Percentiles rank a stretch among this genome's conserved stretches.
These are phyloP conservation scores for Solanum clarkiae DNA, from an alignment of 257 asterid species.

Conservation along the genomic window DNA sequence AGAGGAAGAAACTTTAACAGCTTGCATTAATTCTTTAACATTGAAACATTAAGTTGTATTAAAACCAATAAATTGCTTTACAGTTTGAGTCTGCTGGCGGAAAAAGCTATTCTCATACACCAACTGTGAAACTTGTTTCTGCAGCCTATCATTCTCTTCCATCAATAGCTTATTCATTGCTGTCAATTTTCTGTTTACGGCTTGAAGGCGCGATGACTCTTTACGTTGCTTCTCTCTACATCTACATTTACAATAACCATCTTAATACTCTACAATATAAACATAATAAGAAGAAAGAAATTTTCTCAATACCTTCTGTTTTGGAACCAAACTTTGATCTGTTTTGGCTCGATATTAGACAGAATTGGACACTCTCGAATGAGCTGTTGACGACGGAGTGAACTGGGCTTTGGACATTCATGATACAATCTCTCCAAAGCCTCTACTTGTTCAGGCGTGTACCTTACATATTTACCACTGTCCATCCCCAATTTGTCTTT, in stretches of 20 bases:
- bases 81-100: slow-evolving; percentile 80
- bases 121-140: slow-evolving; percentile 90
- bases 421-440: slow-evolving; percentile 90
- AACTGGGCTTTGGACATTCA: slow-evolving; percentile 92
- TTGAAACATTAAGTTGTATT: not conserved
- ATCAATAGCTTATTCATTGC: slow-evolving; percentile 96
- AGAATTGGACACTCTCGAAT: slow-evolving; percentile 85
- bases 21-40: not conserved
- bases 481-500: slow-evolving; percentile 64
- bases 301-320: slow-evolving; percentile 56
- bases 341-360: slow-evolving; percentile 91
- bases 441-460: slow-evolving; percentile 98
- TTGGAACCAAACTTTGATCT: slow-evolving; percentile 99
- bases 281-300: not conserved
- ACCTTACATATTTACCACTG: slow-evolving; percentile 88
- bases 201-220: slow-evolving; percentile 89
- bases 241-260: slow-evolving; percentile 19
- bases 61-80: slow-evolving; percentile 5
- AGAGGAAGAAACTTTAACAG: not conserved
- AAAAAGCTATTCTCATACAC: slow-evolving; percentile 81
- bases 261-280: not conserved
- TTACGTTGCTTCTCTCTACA: slow-evolving; percentile 93
- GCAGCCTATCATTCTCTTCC: slow-evolving; percentile 98
- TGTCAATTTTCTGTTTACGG: slow-evolving; percentile 73
- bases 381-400: slow-evolving; percentile 88